Evolutionary conservation across 106 monocot genomes (phyloP).

Genomic region (Amphibolis antarctica): DNA sequence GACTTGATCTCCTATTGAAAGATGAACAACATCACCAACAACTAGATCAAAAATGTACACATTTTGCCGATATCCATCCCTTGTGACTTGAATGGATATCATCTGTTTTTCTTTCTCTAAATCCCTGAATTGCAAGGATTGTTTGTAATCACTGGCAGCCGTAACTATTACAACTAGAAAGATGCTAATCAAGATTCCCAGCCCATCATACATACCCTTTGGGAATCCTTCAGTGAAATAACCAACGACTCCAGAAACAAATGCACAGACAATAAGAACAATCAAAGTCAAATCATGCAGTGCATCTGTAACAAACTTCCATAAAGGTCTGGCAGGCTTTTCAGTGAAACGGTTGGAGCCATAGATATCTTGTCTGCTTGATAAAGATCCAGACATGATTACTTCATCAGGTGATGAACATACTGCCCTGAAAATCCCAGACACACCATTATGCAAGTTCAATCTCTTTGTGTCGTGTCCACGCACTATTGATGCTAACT

Average conservation of each 20-base stretch:
- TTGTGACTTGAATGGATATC: constrained; percentile 72
- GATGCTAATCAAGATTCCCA: constrained; percentile 78
- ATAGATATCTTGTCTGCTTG: constrained; percentile 48
- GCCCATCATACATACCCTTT: constrained; percentile 79
- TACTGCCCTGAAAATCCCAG: constrained; percentile 47
- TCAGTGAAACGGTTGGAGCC: constrained; percentile 67
- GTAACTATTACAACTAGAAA: constrained; percentile 77
- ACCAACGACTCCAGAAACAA: constrained; percentile 59
- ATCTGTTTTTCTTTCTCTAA: constrained; percentile 90
- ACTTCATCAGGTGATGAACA: constrained; percentile 39
- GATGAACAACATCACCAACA: constrained; percentile 85
- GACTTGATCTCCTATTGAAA: constrained; percentile 83
- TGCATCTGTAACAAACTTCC: constrained; percentile 85
- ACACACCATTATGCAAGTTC: constrained; percentile 43
- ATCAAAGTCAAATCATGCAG: constrained; percentile 70
- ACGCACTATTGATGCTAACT: constrained; percentile 65
- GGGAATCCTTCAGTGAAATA: constrained; percentile 84
- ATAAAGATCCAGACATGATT: constrained; percentile 38
- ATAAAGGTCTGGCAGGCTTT: constrained; percentile 82
- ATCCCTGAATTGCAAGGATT: constrained; percentile 81
- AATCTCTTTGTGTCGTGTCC: constrained; percentile 48
- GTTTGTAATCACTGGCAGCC: constrained; percentile 80
- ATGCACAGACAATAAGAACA: constrained; percentile 76
- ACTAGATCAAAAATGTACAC: constrained; percentile 81
- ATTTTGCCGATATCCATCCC: constrained; percentile 75